Evolutionary conservation across 2,329 filamentous ascomycete genomes (phyloP).

Genomic region (Alternaria sp.): DNA sequence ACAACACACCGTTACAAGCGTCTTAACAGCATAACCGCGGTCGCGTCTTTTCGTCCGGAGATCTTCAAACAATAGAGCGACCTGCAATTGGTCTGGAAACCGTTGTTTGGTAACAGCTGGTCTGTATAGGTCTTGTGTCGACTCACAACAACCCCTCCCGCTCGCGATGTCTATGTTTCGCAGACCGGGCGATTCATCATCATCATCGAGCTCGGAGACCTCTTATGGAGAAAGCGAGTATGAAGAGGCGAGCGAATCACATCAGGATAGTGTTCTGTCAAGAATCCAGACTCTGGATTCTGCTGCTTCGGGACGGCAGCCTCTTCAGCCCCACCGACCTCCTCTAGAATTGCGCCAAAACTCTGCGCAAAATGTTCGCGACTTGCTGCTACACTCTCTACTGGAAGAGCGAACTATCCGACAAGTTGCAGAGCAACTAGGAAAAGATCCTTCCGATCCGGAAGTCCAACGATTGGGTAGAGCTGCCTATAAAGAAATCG

Average conservation of each 20-base stretch:
- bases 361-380: slow-evolving; percentile 40
- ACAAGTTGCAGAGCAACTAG: slow-evolving; percentile 50
- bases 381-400: slow-evolving; percentile 56
- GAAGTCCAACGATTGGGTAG: slow-evolving; percentile 49
- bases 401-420: slow-evolving; percentile 55
- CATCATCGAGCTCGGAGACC: slow-evolving; percentile 38
- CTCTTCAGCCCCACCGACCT: slow-evolving; percentile 17
- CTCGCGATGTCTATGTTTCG: slow-evolving; percentile 46
- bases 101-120: neutral
- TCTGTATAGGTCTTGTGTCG: neutral
- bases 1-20: slow-evolving; percentile 20
- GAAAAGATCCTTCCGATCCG: slow-evolving; percentile 42
- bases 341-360: slow-evolving; percentile 28
- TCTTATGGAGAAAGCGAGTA: slow-evolving; percentile 33
- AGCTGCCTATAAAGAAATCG: slow-evolving; percentile 51
- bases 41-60: neutral
- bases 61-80: slow-evolving; percentile 5
- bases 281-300: slow-evolving; percentile 42
- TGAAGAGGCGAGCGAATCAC: slow-evolving; percentile 21
- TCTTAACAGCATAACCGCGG: slow-evolving; percentile 10
- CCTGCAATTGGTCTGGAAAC: slow-evolving; percentile 1
- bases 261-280: slow-evolving; percentile 33
- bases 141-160: neutral
- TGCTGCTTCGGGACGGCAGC: slow-evolving; percentile 23
- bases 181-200: slow-evolving; percentile 43